Conservation (phyloP, 2,329 filamentous ascomycete genomes). For the Fusarium sororula region DNA sequence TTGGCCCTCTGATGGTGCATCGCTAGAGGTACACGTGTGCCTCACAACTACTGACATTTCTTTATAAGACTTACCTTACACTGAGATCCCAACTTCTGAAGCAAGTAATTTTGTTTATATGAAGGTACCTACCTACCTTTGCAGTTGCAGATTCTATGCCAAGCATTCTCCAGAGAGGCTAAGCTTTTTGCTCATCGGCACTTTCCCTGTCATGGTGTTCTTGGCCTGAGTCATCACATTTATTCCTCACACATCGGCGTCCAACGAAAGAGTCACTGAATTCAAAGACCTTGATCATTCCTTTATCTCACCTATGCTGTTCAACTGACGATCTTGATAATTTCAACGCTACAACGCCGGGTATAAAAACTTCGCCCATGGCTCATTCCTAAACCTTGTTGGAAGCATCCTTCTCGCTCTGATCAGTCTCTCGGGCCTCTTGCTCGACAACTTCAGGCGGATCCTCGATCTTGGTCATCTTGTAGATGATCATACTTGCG, state of each 20-base stretch:
- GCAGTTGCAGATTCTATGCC: not conserved
- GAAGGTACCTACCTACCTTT: too few relatives aligned
- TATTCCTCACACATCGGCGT: not conserved
- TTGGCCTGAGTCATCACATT: slow-evolving; percentile 6
- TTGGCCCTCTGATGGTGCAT: not conserved
- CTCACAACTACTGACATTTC: not conserved
- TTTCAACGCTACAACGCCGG: slow-evolving; percentile 16
- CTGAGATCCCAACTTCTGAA: not conserved
- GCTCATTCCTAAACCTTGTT: slow-evolving; percentile 28
- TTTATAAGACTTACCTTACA: too few relatives aligned
- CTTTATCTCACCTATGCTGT: not conserved
- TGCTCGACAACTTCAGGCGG: slow-evolving; percentile 29
- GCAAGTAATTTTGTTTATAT: not conserved
- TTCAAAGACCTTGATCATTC: not conserved
- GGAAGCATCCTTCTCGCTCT: slow-evolving; percentile 19
- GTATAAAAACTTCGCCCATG: not conserved
- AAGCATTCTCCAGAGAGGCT: not conserved
- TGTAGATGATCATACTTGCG: slow-evolving; percentile 37
- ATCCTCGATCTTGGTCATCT: slow-evolving; percentile 40
- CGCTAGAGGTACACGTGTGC: not conserved
- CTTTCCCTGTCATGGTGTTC: slow-evolving; percentile 6
- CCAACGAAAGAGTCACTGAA: not conserved
- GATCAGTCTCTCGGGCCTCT: slow-evolving; percentile 17
- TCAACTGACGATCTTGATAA: not conserved
- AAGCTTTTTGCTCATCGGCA: slow-evolving; percentile 11